Percentiles rank a stretch among this genome's conserved stretches.
These are phyloP conservation scores for Starmerella roubikii DNA, from an alignment of 805 yeast genomes.

Conservation along the genomic window DNA sequence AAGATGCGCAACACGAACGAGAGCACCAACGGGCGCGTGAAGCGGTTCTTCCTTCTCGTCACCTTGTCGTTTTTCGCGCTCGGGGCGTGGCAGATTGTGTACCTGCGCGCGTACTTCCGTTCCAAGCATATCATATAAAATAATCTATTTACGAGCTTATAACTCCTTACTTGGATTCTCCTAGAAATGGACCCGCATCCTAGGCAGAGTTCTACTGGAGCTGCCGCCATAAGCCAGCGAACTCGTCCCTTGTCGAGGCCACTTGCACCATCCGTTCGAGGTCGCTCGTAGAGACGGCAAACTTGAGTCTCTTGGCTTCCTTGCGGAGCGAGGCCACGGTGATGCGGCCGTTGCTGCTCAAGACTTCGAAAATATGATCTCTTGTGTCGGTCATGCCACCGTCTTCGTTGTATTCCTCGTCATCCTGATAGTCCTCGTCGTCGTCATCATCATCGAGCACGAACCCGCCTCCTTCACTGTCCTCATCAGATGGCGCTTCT, in stretches of 20 bases:
- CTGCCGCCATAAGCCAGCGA: constrained; percentile 21
- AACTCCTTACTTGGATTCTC: background rate
- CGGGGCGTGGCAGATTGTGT: constrained; percentile 86
- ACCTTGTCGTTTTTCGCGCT: constrained; percentile 57
- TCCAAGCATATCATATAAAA: constrained; percentile 31
- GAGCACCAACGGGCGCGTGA: constrained; percentile 84
- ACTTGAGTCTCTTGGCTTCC: constrained; percentile 21
- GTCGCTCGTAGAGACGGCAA: constrained; percentile 22
- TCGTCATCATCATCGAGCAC: constrained; percentile 7
- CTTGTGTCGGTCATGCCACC: background rate
- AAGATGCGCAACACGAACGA: constrained; percentile 93
- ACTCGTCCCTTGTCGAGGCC: constrained; percentile 20
- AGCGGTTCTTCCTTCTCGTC: constrained; percentile 65
- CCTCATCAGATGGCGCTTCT: background rate
- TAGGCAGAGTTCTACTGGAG: no score
- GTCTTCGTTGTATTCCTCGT: background rate
- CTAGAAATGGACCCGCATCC: no score
- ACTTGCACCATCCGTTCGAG: constrained; percentile 24
- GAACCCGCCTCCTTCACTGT: background rate
- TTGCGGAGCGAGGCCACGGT: constrained; percentile 20
- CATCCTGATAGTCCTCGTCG: background rate
- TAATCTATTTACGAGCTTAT: no score
- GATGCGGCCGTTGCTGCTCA: constrained; percentile 17
- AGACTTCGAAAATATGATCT: constrained; percentile 15
- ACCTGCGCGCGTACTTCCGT: constrained; percentile 78